Evolutionary conservation across 805 yeast genomes (phyloP).

Genomic region (Candida oleophila): DNA sequence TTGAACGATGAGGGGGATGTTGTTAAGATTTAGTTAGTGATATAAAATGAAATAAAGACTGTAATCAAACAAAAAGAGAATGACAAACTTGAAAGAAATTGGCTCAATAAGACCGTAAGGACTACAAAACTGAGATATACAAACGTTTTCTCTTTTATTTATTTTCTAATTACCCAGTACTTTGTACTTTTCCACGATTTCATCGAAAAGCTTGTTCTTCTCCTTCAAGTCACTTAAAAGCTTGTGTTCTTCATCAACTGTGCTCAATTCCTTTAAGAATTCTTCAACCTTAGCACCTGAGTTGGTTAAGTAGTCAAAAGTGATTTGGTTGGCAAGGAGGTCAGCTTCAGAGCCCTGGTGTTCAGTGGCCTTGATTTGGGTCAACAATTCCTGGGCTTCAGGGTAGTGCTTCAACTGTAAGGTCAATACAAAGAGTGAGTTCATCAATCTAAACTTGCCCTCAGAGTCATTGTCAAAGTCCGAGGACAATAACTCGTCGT

Average conservation of each 20-base stretch:
- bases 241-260: constrained; percentile 55
- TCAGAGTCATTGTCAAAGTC: constrained; percentile 38
- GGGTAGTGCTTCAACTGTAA: constrained; percentile 77
- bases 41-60: no score
- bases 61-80: no score
- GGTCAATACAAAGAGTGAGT: constrained; percentile 58
- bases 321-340: constrained; percentile 62
- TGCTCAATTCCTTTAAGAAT: constrained; percentile 46
- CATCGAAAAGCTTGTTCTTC: constrained; percentile 65
- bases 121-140: no score
- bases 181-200: constrained; percentile 60
- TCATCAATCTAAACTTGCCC: constrained; percentile 40
- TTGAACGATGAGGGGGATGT: constrained; percentile 37
- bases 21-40: constrained; percentile 16
- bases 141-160: background rate
- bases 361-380: constrained; percentile 44
- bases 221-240: constrained; percentile 57
- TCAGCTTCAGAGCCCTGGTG: constrained; percentile 34
- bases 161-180: constrained; percentile 6
- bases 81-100: no score
- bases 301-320: constrained; percentile 52
- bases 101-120: no score
- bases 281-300: constrained; percentile 43
- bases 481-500: constrained; percentile 72
- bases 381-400: constrained; percentile 68